These are phyloP conservation scores for Bipolaris gigantea DNA, from an alignment of 2,329 filamentous ascomycete species.

Conservation along the genomic window DNA sequence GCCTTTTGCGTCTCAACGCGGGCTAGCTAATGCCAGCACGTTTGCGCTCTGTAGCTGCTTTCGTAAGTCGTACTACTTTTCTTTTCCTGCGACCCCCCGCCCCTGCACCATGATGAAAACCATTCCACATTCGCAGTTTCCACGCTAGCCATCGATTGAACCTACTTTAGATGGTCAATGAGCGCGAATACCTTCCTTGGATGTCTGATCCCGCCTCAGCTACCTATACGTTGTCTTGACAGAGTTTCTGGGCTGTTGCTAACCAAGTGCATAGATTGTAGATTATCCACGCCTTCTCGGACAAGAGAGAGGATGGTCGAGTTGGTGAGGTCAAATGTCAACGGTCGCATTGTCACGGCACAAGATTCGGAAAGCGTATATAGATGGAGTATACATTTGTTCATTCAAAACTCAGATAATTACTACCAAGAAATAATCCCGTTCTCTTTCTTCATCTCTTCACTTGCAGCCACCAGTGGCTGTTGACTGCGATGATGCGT, in stretches of 20 bases:
- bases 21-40: neutral
- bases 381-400: slow-evolving; percentile 4
- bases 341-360: neutral
- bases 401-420: slow-evolving; percentile 13
- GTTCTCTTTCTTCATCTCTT: neutral
- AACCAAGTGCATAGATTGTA: slow-evolving; percentile 7
- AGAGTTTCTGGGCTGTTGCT: slow-evolving; percentile 2
- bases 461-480: slow-evolving; percentile 1
- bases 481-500: neutral
- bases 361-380: neutral
- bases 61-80: slow-evolving; percentile 5
- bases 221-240: neutral
- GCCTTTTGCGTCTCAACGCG: neutral
- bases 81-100: neutral
- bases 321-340: neutral
- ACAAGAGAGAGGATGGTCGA: neutral
- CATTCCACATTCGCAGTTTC: slow-evolving; percentile 85
- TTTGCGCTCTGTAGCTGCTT: neutral
- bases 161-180: slow-evolving; percentile 67
- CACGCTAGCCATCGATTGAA: slow-evolving; percentile 72
- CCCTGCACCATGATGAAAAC: slow-evolving; percentile 64
- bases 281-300: neutral
- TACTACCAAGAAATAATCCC: slow-evolving; percentile 6
- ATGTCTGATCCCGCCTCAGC: slow-evolving; percentile 62
- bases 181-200: slow-evolving; percentile 71